Evolutionary conservation across 495 filamentous ascomycete genomes (phyloP).

Genomic region (Aspergillus mulundensis): DNA sequence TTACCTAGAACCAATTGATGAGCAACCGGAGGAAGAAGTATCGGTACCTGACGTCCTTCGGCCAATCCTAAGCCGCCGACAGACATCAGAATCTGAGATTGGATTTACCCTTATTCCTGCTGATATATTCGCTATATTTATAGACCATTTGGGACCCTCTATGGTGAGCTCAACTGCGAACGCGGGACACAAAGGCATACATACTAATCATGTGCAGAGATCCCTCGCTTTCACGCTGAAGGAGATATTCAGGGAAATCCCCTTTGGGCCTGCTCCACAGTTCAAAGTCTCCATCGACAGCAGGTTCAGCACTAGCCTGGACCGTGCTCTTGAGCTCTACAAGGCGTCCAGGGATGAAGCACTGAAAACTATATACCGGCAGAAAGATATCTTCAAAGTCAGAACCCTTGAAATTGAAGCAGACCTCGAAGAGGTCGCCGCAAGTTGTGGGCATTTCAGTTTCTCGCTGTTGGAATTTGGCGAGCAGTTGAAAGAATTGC

Average conservation of each 20-base stretch:
- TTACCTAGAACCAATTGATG: conserved; percentile 60
- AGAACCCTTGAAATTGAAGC: conserved; percentile 72
- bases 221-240: conserved; percentile 86
- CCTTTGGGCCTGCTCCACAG: conserved; percentile 63
- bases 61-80: conserved; percentile 13
- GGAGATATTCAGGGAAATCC: conserved; percentile 81
- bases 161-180: conserved; percentile 53
- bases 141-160: conserved; percentile 79
- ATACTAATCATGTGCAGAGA: conserved; percentile 48
- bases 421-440: conserved; percentile 93
- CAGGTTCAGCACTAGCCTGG: conserved; percentile 71
- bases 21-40: conserved; percentile 59
- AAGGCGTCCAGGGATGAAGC: conserved; percentile 68
- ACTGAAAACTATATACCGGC: conserved; percentile 71
- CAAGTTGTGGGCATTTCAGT: conserved; percentile 91
- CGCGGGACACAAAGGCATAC: background rate
- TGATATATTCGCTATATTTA: conserved; percentile 86
- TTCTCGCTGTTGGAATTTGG: conserved; percentile 86
- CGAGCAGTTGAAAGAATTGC: conserved; percentile 76
- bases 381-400: conserved; percentile 61
- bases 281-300: conserved; percentile 69
- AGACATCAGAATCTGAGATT: conserved; percentile 11
- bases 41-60: conserved; percentile 33
- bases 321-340: conserved; percentile 75
- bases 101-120: conserved; percentile 48